Evolutionary conservation across 2,329 filamentous ascomycete species (phyloP), one percentile per base, ranked within the genome.

Genomic region (Teratosphaeria zuluensis): DNA sequence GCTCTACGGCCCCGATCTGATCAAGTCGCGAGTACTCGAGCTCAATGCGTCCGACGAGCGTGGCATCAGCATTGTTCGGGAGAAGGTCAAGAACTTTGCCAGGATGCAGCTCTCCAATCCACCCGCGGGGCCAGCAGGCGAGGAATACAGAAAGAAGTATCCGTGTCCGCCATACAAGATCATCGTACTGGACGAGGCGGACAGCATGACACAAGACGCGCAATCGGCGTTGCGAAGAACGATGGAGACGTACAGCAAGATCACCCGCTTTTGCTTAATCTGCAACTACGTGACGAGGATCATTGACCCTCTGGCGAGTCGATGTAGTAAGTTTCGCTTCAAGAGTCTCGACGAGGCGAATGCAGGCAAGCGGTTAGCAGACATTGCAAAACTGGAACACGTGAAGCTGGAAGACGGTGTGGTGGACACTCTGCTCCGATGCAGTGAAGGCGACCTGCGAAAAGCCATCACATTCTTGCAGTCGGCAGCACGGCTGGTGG

Each of bases 251-350:
- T 97, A 97, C 75, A 89, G 84, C 73, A 92, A 91, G 69, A 96
- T 97, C 75, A 99, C 94, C 1, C 83, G 94, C 14, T 99, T 99
- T 75, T 97, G 94, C 71, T 80, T 99, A 51, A 92, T 97, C 59
- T 99, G 95, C 77, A 99, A 99, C 76, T 99, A 99, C 69, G 94
- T 99, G 53, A 97, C 94, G 3, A 82, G 94, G 60, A 99, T 99
- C 71, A 99, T 99, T 69, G 94, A 99, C 71, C 95, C 94, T 6
- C 78, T 99, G 24, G 94, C 94, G 1, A 91, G 86, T 72, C 83
- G 94, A 67, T 99, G 94, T 77, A 91, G 86, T 75, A 99, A 99
- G 76, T 99, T 99, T 73, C 82, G 94, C 33, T 99, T 99, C 82
- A 99, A 99, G 83, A 90, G 89, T 63, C 77, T 99, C 63, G 92